phyloP scores from a whole-genome alignment of 768 basidiomycete species.

The Lyophyllum atratum region DNA sequence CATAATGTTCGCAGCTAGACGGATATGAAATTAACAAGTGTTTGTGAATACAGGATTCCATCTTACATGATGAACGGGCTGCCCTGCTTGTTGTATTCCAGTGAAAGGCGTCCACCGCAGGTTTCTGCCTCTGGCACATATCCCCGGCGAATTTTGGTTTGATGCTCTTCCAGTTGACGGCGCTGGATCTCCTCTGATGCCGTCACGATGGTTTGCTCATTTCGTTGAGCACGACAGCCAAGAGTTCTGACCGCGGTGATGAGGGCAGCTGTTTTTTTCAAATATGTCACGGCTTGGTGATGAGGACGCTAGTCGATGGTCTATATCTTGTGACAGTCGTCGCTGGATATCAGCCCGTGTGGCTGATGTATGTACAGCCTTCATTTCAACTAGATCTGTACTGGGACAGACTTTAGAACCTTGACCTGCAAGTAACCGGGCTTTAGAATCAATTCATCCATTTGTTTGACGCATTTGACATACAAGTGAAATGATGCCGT shows the following conservation, averaged over 20 bases:
- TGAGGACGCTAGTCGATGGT: not conserved
- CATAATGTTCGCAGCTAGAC: slow-evolving; percentile 9
- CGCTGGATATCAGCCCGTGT: not conserved
- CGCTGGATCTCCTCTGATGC: not conserved
- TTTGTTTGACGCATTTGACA: not conserved
- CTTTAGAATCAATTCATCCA: not conserved
- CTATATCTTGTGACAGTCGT: not conserved
- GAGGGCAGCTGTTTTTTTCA: slow-evolving; percentile 8
- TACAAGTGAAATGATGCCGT: slow-evolving; percentile 18
- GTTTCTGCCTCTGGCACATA: not conserved
- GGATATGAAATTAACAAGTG: not conserved
- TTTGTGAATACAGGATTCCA: too few relatives aligned
- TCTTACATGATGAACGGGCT: slow-evolving; percentile 1
- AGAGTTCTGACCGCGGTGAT: slow-evolving; percentile 1
- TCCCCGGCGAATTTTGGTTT: not conserved
- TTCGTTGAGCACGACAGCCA: not conserved
- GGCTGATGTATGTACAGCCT: not conserved
- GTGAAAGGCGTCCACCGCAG: slow-evolving; percentile 1
- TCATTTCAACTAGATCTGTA: not conserved
- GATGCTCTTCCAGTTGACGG: not conserved
- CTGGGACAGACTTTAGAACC: slow-evolving; percentile 6
- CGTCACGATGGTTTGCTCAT: not conserved
- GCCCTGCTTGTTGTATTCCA: not conserved
- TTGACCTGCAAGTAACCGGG: not conserved
- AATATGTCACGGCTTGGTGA: slow-evolving; percentile 8